Percentiles rank a stretch among this genome's conserved stretches.
Evolutionary conservation across 2,329 filamentous ascomycete species (phyloP).

Genomic region (Neurospora sp.): DNA sequence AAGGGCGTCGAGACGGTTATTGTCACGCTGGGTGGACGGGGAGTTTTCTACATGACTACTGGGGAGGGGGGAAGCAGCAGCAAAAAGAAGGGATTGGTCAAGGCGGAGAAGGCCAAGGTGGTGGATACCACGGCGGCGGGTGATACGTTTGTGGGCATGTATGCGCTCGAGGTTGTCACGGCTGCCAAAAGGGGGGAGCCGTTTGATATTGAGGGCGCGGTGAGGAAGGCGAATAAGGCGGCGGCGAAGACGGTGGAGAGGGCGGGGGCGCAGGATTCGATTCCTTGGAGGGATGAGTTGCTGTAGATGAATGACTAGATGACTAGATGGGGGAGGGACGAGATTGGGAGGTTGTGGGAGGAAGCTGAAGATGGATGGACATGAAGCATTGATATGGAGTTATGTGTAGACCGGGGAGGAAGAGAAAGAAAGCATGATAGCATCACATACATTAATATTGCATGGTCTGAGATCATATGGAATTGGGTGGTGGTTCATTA

Average conservation of each 20-base stretch:
- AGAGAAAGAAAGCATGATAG: not conserved
- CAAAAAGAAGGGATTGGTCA: conserved; percentile 36
- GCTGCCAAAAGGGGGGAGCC: conserved; percentile 17
- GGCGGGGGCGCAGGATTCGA: conserved; percentile 54
- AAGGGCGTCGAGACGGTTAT: conserved; percentile 68
- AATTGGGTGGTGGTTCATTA: not conserved
- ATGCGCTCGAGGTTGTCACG: conserved; percentile 62
- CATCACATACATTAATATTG: not conserved
- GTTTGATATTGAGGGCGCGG: conserved; percentile 49
- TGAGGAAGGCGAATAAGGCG: conserved; percentile 50
- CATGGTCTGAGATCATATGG: not conserved
- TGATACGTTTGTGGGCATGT: conserved; percentile 87
- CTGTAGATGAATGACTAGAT: conserved; percentile 5
- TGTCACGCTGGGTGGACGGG: conserved; percentile 73
- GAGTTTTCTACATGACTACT: conserved; percentile 55
- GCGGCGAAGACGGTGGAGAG: conserved; percentile 58
- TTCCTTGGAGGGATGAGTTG: conserved; percentile 52
- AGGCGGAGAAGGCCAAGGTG: conserved; percentile 62
- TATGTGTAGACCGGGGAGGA: not conserved
- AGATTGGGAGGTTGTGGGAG: not conserved
- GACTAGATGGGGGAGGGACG: not conserved
- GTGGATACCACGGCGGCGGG: conserved; percentile 92
- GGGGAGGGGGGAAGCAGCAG: conserved; percentile 19
- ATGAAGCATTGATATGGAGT: not conserved
- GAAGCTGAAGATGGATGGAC: not conserved